phyloP scores from a whole-genome alignment of 2,329 filamentous ascomycete genomes.

The Penicillium sp. region DNA sequence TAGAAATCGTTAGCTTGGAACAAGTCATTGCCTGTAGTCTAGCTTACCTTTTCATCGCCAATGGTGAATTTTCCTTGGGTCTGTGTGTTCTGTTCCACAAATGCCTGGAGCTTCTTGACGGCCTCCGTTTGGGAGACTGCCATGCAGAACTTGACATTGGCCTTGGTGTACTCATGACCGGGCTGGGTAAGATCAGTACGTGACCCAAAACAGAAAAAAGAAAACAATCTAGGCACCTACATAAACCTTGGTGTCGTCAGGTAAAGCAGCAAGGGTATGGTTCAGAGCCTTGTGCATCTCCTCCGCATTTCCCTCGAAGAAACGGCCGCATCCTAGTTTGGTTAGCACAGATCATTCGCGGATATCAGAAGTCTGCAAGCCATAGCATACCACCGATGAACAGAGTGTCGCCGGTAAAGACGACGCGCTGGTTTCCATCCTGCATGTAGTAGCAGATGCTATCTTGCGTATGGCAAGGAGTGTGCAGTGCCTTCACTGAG shows the following conservation, averaged over 20 bases:
- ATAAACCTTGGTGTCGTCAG: conserved; percentile 88
- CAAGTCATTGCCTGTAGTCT: neutral
- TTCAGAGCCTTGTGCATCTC: conserved; percentile 96
- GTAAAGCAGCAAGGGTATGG: conserved; percentile 71
- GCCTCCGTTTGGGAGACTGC: conserved; percentile 71
- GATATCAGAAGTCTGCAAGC: neutral
- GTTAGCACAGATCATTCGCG: neutral
- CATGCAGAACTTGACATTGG: conserved; percentile 83
- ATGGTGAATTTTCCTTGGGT: conserved; percentile 97
- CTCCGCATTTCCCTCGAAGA: conserved; percentile 84
- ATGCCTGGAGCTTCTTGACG: conserved; percentile 71
- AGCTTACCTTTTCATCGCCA: conserved; percentile 82
- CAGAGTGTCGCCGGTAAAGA: conserved; percentile 94
- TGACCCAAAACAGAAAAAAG: neutral
- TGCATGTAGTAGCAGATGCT: conserved; percentile 94
- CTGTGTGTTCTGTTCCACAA: conserved; percentile 73
- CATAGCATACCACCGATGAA: conserved; percentile 73
- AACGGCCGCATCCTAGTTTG: conserved; percentile 78
- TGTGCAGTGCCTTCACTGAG: conserved; percentile 81
- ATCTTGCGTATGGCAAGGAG: conserved; percentile 96
- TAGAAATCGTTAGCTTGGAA: conserved; percentile 35
- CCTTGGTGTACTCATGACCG: conserved; percentile 97
- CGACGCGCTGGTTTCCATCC: conserved; percentile 67
- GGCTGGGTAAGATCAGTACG: conserved; percentile 52
- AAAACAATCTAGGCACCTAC: conserved; percentile 49